Percentiles rank a stretch among this genome's conserved stretches.
Conservation (phyloP, 306 rosid genomes). For the Cucurbita moschata region DNA sequence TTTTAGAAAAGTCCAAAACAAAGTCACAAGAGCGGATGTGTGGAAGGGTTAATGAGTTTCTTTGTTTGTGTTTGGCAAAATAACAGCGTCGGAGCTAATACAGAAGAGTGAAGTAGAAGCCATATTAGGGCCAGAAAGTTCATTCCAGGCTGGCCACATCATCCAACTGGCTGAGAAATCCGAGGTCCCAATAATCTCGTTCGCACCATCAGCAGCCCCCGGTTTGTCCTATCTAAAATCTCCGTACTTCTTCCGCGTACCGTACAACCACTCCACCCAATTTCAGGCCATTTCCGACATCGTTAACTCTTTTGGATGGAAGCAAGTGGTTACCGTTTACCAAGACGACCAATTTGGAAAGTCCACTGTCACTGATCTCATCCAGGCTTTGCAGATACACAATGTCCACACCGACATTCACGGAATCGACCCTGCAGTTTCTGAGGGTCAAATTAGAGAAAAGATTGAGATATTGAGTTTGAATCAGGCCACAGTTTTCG, state of each 20-base stretch:
- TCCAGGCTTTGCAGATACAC: constrained; percentile 1
- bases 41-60: too few relatives aligned
- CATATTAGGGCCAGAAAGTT: constrained; percentile 16
- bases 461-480: constrained; percentile 18
- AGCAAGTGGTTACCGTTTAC: constrained; percentile 10
- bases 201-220: constrained; percentile 6
- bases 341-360: constrained; percentile 10
- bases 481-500: constrained; percentile 8
- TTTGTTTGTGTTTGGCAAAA: not conserved
- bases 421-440: not conserved
- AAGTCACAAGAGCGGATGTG: too few relatives aligned
- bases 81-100: constrained; percentile 28
- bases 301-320: constrained; percentile 16
- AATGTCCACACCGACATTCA: not conserved
- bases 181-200: constrained; percentile 24
- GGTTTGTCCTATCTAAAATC: not conserved
- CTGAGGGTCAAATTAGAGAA: not conserved
- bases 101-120: constrained; percentile 32
- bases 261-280: constrained; percentile 11
- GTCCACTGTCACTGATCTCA: constrained; percentile 3
- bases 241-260: constrained; percentile 12
- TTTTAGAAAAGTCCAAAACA: too few relatives aligned
- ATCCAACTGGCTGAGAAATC: constrained; percentile 1
- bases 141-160: not conserved
- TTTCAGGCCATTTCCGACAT: constrained; percentile 12